Evolutionary conservation across 2,329 filamentous ascomycete species (phyloP).

Genomic region (Cladosporium cucumerinum): DNA sequence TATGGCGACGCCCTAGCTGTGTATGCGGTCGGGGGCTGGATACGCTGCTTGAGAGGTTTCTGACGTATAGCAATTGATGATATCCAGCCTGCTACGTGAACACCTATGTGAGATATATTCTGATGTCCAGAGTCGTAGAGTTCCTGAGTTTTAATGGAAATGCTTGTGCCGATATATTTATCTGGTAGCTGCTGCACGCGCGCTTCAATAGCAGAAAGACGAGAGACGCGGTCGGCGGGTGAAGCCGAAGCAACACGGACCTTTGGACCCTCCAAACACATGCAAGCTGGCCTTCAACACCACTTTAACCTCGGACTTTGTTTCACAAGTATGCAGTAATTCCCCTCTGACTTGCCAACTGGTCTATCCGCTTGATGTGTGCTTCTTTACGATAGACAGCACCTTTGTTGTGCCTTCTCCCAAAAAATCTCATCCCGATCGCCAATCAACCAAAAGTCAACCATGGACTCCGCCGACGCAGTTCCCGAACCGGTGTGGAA

Average conservation of each 20-base stretch:
- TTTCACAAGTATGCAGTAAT: background rate
- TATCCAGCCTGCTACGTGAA: background rate
- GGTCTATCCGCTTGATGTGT: background rate
- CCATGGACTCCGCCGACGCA: constrained; percentile 33
- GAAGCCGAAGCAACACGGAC: constrained; percentile 5
- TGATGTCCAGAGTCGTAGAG: background rate
- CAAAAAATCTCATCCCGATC: background rate
- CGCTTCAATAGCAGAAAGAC: constrained; percentile 6
- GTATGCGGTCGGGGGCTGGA: background rate
- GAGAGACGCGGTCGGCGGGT: constrained; percentile 7
- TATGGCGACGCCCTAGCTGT: background rate
- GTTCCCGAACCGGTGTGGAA: constrained; percentile 32
- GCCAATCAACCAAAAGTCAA: background rate
- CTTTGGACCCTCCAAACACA: constrained; percentile 6
- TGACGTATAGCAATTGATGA: background rate
- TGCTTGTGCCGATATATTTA: background rate
- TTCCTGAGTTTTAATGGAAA: background rate
- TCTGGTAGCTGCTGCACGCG: background rate
- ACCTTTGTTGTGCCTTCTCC: constrained; percentile 3
- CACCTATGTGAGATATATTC: background rate
- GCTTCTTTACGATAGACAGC: background rate
- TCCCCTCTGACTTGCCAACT: background rate
- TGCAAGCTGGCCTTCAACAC: constrained; percentile 9
- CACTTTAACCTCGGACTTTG: background rate
- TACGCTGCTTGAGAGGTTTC: background rate